These are phyloP conservation scores for Pachyrhizus erosus DNA, from an alignment of 306 rosid species.

Conservation along the genomic window DNA sequence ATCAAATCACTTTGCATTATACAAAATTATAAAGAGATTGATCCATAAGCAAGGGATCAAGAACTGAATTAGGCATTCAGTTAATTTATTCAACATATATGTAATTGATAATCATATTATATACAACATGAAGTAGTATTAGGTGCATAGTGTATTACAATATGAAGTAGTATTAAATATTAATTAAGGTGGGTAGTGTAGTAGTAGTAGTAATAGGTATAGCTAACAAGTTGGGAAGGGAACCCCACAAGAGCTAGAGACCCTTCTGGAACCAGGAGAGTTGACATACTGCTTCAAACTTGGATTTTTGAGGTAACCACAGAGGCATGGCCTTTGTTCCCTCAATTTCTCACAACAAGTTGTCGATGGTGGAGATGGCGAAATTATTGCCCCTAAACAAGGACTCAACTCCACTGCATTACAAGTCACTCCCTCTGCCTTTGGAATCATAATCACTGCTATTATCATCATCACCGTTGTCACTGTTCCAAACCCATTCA, in stretches of 20 bases:
- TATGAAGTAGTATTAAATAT: no score
- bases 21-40: no score
- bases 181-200: no score
- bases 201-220: no score
- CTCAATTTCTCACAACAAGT: conserved; percentile 58
- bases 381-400: conserved; percentile 48
- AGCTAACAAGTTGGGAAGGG: conserved; percentile 49
- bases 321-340: conserved; percentile 68
- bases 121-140: no score
- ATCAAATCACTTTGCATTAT: no score
- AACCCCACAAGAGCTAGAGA: conserved; percentile 54
- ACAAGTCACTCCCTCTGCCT: conserved; percentile 54
- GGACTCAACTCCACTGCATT: conserved; percentile 48
- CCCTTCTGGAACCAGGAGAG: conserved; percentile 57
- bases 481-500: not conserved
- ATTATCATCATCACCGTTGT: not conserved
- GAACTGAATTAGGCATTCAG: no score
- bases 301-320: conserved; percentile 65
- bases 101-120: no score
- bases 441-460: not conserved
- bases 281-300: conserved; percentile 45
- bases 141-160: no score
- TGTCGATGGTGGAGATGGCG: conserved; percentile 40
- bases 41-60: no score
- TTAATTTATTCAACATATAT: no score